Percentiles rank a stretch among this genome's conserved stretches.
Conservation (phyloP, 305 asterid species). For the Petunia hybrid region DNA sequence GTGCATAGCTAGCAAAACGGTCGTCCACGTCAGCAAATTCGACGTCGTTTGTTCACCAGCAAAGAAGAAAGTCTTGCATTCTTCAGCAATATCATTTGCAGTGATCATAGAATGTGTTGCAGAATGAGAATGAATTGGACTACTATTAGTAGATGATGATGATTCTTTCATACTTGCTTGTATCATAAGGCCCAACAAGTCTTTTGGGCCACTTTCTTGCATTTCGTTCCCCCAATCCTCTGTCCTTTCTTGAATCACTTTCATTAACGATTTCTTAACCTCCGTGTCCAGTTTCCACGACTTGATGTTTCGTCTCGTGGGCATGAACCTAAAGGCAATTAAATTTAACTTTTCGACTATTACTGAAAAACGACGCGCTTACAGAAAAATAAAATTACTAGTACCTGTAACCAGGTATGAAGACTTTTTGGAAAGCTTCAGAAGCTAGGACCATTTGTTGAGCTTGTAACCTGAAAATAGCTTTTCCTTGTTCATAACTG, state of each 20-base stretch:
- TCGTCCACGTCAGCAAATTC: slow-evolving; percentile 76
- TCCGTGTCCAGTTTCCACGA: slow-evolving; percentile 74
- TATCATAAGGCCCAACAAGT: slow-evolving; percentile 54
- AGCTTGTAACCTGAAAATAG: slow-evolving; percentile 52
- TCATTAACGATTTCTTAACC: slow-evolving; percentile 54
- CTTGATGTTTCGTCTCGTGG: slow-evolving; percentile 63
- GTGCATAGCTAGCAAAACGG: slow-evolving; percentile 72
- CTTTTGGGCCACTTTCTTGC: slow-evolving; percentile 49
- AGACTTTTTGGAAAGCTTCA: slow-evolving; percentile 55
- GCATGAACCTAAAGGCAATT: slow-evolving; percentile 52
- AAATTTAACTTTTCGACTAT: not conserved
- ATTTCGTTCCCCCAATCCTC: slow-evolving; percentile 42
- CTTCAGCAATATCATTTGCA: slow-evolving; percentile 63
- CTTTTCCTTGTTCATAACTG: slow-evolving; percentile 55
- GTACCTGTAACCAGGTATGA: slow-evolving; percentile 59
- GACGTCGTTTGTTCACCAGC: slow-evolving; percentile 83
- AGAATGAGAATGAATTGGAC: slow-evolving; percentile 4
- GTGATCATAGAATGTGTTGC: slow-evolving; percentile 40
- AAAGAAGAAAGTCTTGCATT: slow-evolving; percentile 70
- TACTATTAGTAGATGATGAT: slow-evolving; percentile 34
- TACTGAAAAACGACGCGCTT: too few relatives aligned
- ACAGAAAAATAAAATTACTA: not conserved
- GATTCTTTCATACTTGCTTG: slow-evolving; percentile 49
- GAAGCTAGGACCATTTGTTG: slow-evolving; percentile 53
- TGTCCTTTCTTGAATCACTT: slow-evolving; percentile 59